Base-by-base conservation (phyloP, 208 protist genomes). In the Acanthamoeba sp. region DNA sequence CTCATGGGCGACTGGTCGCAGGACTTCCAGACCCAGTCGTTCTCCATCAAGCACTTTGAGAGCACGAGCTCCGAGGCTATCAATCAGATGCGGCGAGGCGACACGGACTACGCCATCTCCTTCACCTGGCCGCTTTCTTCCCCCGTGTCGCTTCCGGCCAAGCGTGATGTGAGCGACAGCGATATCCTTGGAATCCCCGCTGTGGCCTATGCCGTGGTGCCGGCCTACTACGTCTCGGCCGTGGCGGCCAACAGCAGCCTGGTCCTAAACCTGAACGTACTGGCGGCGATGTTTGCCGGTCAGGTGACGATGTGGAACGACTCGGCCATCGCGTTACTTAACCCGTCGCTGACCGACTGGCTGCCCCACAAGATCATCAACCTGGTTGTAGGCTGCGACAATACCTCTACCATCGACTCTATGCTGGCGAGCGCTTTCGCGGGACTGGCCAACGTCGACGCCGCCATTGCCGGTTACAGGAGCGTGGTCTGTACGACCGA, bases 21-120 rank as follows among this genome's bases (percentile, higher is more conserved):
- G 45, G 45, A 57, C 9, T 85, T 48, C 45, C 24, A 48, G n/a
- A 36, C 45, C 27, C 27, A 85, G 24, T 85, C 76, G 27, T 57
- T 85, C 42, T 1, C 76, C 76, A 85, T 85, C 76, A 85, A 85
- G n/a, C 76, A 85, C 45, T 85, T 40, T 34, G 76, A 57, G 4
- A 42, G 24, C 20, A 34, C 36, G 42, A 85, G 76, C 76, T 12
- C 36, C 42, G 3, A 48, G 16, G 76, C 76, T 24, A 29, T 59
- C n/a, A 10, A 48, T 1, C 76, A 85, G 42, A 85, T 85, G 76
- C 36, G 45, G 7, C 42, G 2, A 5, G 76, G 76, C 22, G 76
- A 85, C 42, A 36, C 76, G 4, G 76, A 85, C 76, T 85, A 57
- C 32, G 76, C 76, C 76, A n/a, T 57, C 45, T 57, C 76, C 45